phyloP scores from a whole-genome alignment of 1,284 basidiomycete genomes.

The Trichosporon sp. region DNA sequence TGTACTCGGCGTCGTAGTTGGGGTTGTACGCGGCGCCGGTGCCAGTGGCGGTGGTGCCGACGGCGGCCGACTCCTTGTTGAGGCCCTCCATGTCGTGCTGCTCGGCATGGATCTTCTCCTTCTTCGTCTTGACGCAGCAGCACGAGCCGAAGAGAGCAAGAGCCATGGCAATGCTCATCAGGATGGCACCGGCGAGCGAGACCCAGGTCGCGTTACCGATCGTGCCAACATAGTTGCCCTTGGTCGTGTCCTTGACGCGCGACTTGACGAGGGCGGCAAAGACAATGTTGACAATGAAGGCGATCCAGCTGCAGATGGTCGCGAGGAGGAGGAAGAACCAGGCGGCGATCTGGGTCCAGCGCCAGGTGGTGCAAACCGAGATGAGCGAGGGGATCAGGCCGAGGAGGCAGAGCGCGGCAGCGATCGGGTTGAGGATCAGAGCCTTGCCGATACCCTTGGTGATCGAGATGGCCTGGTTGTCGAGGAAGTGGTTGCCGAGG shows the following conservation, averaged over 20 bases:
- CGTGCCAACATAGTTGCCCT: slow-evolving; percentile 18
- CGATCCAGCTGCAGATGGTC: slow-evolving; percentile 21
- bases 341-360: slow-evolving; percentile 21
- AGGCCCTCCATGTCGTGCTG: slow-evolving; percentile 23
- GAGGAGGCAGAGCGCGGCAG: slow-evolving; percentile 22
- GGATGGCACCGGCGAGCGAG: slow-evolving; percentile 25
- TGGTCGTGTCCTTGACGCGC: slow-evolving; percentile 22
- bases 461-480: slow-evolving; percentile 16
- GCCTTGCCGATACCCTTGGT: slow-evolving; percentile 22
- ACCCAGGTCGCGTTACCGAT: slow-evolving; percentile 26
- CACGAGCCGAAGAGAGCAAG: slow-evolving; percentile 26
- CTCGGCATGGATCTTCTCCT: not conserved
- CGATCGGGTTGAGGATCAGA: slow-evolving; percentile 26
- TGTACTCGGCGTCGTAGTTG: slow-evolving; percentile 13
- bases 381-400: slow-evolving; percentile 25
- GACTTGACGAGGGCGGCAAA: slow-evolving; percentile 20
- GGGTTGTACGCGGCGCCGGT: not conserved
- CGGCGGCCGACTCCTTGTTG: not conserved
- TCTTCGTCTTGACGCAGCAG: slow-evolving; percentile 26
- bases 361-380: slow-evolving; percentile 23
- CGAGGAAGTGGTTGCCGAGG: slow-evolving; percentile 19
- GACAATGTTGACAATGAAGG: slow-evolving; percentile 26
- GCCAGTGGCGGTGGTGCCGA: too few species aligned
- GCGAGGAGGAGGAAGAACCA: slow-evolving; percentile 24
- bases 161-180: slow-evolving; percentile 23